Evolutionary conservation across 169 alveolate species (phyloP).

Genomic region (Cryptosporidium parvum): DNA sequence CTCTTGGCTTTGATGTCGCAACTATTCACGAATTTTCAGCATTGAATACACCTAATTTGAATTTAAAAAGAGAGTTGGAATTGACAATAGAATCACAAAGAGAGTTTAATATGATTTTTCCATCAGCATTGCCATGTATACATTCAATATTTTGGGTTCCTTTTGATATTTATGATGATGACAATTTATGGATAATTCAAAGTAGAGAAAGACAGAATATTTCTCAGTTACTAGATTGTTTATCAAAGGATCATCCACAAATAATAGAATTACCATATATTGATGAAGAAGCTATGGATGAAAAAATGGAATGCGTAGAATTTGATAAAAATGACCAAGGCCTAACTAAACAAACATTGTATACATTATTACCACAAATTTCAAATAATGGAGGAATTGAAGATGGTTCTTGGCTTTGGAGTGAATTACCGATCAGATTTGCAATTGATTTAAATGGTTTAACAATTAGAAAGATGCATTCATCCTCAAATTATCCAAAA

Average conservation of each 20-base stretch:
- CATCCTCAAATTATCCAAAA: slow-evolving; percentile 63
- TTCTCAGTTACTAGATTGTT: slow-evolving; percentile 22
- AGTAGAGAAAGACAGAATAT: slow-evolving; percentile 17
- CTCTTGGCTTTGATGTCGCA: slow-evolving; percentile 72
- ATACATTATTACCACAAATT: slow-evolving; percentile 44
- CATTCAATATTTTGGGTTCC: slow-evolving; percentile 75
- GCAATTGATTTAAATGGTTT: slow-evolving; percentile 72
- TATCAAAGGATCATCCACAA: slow-evolving; percentile 73
- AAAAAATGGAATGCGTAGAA: slow-evolving; percentile 27
- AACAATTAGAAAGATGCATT: slow-evolving; percentile 34
- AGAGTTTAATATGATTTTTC: slow-evolving; percentile 67
- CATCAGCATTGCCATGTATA: slow-evolving; percentile 70
- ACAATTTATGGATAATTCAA: slow-evolving; percentile 59
- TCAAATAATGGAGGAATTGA: slow-evolving; percentile 54
- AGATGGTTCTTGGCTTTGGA: slow-evolving; percentile 71
- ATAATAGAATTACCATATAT: slow-evolving; percentile 65
- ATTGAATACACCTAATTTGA: slow-evolving; percentile 65
- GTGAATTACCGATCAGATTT: slow-evolving; percentile 61
- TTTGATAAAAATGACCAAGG: slow-evolving; percentile 38
- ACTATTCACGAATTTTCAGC: slow-evolving; percentile 72
- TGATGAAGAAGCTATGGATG: slow-evolving; percentile 62
- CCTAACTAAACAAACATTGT: slow-evolving; percentile 27
- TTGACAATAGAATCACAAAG: slow-evolving; percentile 67
- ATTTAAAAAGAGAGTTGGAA: slow-evolving; percentile 62
- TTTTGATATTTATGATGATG: slow-evolving; percentile 73